phyloP scores from a whole-genome alignment of 306 rosid species.

The Malus orientalis region DNA sequence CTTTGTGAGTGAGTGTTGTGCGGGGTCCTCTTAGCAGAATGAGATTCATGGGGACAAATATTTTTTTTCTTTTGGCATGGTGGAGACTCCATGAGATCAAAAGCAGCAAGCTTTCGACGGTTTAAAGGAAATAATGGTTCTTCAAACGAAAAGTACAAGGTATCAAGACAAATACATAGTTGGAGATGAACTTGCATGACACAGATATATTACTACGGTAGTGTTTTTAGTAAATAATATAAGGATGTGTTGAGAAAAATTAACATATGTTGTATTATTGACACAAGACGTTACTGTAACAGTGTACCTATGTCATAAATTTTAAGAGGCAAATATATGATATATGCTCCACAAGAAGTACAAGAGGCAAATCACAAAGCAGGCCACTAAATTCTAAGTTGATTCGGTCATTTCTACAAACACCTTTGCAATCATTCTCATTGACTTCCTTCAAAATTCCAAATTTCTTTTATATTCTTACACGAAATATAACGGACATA shows the following conservation, averaged over 20 bases:
- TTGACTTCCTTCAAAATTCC: neutral
- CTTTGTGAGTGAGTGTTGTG: conserved; percentile 52
- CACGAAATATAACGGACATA: neutral
- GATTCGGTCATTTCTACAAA: neutral
- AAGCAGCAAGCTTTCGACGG: conserved; percentile 38
- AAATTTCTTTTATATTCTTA: neutral
- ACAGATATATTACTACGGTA: no score
- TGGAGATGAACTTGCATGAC: neutral
- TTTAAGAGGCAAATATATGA: conserved; percentile 17
- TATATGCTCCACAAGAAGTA: conserved; percentile 28
- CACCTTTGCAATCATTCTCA: neutral
- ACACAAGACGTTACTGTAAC: accelerated
- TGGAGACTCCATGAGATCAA: conserved; percentile 62
- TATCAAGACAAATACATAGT: conserved; percentile 33
- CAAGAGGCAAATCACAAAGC: conserved; percentile 17
- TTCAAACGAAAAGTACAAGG: conserved; percentile 38
- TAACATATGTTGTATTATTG: no score
- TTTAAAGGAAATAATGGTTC: conserved; percentile 43
- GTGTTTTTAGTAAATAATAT: no score
- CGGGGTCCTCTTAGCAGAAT: conserved; percentile 51
- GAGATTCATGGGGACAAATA: conserved; percentile 54
- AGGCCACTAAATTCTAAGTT: neutral
- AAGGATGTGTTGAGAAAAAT: neutral
- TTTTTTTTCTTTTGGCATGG: conserved; percentile 38
- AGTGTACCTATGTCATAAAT: neutral